Conservation (phyloP, 768 basidiomycete genomes). For the Rhodotorula kratochvilovae region DNA sequence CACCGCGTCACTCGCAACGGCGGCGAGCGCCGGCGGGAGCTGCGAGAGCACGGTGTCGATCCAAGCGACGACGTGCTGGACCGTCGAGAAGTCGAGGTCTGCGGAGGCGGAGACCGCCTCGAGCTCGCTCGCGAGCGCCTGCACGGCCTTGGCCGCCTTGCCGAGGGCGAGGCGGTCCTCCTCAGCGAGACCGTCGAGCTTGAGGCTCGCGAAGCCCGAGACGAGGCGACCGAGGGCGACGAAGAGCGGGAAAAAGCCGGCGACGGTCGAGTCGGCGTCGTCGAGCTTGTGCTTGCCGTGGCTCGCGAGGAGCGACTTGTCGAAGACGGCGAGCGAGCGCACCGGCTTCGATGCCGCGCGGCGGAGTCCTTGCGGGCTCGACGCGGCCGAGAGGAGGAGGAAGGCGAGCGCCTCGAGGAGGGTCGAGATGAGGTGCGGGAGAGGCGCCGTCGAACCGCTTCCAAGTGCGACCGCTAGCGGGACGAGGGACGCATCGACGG, state of each 20-base stretch:
- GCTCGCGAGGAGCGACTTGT: constrained; percentile 34
- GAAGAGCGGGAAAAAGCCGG: constrained; percentile 25
- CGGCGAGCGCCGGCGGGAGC: constrained; percentile 8
- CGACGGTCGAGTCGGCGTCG: constrained; percentile 28
- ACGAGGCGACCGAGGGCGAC: constrained; percentile 16
- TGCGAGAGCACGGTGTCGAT: constrained; percentile 53
- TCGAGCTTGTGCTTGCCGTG: constrained; percentile 31
- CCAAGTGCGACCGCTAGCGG: constrained; percentile 18
- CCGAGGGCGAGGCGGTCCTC: constrained; percentile 20
- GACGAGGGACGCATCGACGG: constrained; percentile 30
- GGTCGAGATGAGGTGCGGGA: constrained; percentile 14
- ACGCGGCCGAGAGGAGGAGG: constrained; percentile 4
- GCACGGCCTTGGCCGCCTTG: constrained; percentile 44
- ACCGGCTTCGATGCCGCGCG: constrained; percentile 16
- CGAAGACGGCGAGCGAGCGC: constrained; percentile 24
- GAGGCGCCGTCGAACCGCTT: background rate
- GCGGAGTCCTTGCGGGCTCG: constrained; percentile 8
- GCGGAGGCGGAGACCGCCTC: constrained; percentile 49
- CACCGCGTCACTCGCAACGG: constrained; percentile 3
- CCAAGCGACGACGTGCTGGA: constrained; percentile 60
- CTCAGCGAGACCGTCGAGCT: background rate
- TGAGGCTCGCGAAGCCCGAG: background rate
- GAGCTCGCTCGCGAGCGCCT: constrained; percentile 51
- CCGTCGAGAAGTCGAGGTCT: constrained; percentile 62
- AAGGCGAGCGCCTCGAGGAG: constrained; percentile 19